A percentile compares a stretch with the other conserved stretches of the same genome.
These are phyloP conservation scores for Globisporangium middletonii DNA, from an alignment of 352 stramenopile genomes.

Conservation along the genomic window DNA sequence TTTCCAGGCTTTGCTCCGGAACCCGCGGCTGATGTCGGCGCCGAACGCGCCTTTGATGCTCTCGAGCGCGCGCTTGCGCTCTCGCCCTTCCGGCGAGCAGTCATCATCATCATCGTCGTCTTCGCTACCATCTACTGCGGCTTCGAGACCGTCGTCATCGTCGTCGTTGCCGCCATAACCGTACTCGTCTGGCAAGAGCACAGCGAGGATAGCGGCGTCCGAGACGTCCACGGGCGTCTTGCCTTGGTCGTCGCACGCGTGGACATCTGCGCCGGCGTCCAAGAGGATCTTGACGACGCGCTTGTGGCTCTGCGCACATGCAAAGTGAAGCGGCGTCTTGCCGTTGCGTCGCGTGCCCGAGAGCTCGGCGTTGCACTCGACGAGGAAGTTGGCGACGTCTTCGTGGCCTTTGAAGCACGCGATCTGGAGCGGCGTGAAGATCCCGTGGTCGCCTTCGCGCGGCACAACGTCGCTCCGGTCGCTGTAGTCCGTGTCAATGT, in stretches of 20 bases:
- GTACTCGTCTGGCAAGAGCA: slow-evolving; percentile 46
- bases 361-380: slow-evolving; percentile 79
- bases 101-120: slow-evolving; percentile 29
- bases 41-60: slow-evolving; percentile 45
- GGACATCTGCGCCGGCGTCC: slow-evolving; percentile 58
- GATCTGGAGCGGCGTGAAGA: slow-evolving; percentile 79
- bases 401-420: slow-evolving; percentile 70
- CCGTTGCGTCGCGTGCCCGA: slow-evolving; percentile 56
- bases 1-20: slow-evolving; percentile 60
- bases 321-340: slow-evolving; percentile 73
- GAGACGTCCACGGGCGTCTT: slow-evolving; percentile 67
- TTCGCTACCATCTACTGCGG: slow-evolving; percentile 12
- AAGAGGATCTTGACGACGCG: slow-evolving; percentile 60
- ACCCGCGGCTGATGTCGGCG: slow-evolving; percentile 35
- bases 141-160: slow-evolving; percentile 23
- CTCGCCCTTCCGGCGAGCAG: slow-evolving; percentile 15
- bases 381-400: slow-evolving; percentile 64
- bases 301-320: slow-evolving; percentile 52
- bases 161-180: slow-evolving; percentile 10
- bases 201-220: slow-evolving; percentile 29
- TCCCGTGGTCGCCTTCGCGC: slow-evolving; percentile 50
- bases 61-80: slow-evolving; percentile 12
- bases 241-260: slow-evolving; percentile 51
- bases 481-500: slow-evolving; percentile 82
- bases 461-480: slow-evolving; percentile 39